phyloP scores from a whole-genome alignment of 768 basidiomycete genomes.

The Mycena indigotica region DNA sequence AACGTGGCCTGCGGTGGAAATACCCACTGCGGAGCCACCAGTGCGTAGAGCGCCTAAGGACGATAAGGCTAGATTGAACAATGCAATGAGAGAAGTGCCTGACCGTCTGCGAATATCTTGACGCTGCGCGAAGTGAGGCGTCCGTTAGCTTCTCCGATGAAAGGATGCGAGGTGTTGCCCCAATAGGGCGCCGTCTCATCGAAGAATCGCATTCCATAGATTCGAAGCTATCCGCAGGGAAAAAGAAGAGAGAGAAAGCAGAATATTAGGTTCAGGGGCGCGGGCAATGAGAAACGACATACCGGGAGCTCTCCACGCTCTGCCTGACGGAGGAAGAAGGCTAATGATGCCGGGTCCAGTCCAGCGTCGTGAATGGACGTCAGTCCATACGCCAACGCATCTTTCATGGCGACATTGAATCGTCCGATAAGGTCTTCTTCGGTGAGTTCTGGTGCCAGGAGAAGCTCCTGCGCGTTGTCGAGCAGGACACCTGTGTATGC shows the following conservation, averaged over 20 bases:
- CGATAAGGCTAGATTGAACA: not conserved
- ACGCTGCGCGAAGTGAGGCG: constrained; percentile 65
- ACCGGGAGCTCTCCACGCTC: constrained; percentile 42
- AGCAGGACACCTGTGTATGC: constrained; percentile 63
- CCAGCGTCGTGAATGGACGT: constrained; percentile 88
- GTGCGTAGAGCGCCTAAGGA: constrained; percentile 5
- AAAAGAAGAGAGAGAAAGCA: constrained; percentile 47
- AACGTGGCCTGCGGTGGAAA: not conserved
- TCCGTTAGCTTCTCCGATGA: constrained; percentile 60
- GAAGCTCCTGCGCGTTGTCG: constrained; percentile 83
- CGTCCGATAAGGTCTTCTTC: constrained; percentile 56
- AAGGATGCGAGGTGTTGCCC: constrained; percentile 57
- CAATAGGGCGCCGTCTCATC: constrained; percentile 62
- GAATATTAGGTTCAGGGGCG: no score
- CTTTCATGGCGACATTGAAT: constrained; percentile 60
- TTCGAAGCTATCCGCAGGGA: constrained; percentile 44
- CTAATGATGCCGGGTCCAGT: constrained; percentile 49
- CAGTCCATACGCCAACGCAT: constrained; percentile 75
- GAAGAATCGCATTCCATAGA: constrained; percentile 65
- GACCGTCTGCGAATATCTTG: constrained; percentile 77
- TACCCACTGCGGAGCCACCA: constrained; percentile 7
- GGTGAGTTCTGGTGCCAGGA: constrained; percentile 66
- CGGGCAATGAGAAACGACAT: constrained; percentile 66
- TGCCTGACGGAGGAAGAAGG: constrained; percentile 53
- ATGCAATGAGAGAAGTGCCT: not conserved